Evolutionary conservation across 352 stramenopile genomes (phyloP), one percentile per base, ranked within the genome.

Genomic region (Pythium phragmiticola): DNA sequence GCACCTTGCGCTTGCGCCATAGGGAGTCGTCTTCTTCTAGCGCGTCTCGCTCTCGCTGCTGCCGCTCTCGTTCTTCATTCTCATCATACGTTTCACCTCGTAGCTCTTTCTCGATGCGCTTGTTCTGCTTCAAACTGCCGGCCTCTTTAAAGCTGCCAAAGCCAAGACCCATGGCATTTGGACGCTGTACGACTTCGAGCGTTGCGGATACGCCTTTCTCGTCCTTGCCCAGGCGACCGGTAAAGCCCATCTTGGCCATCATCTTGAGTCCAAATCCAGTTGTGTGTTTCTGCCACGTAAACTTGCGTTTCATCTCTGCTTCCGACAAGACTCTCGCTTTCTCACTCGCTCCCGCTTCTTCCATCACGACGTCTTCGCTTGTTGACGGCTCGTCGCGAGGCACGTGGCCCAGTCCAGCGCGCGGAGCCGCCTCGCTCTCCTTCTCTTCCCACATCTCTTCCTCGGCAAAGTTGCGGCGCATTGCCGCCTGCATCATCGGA

Each of bases 241-340:
- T 90, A 66, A 98, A 99, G 45, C 96, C 96, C 93, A 99, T 98
- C 74, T 98, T 99, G 26, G 87, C 70, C 53, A 99, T 73, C 74
- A 99, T 90, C 73, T 98, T 98, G 60, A 94, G 88, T 12, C 95
- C 96, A 63, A 99, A 98, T 26, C 95, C 96, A 64, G 97, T 98
- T 16, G 95, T 98, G 76, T 99, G 96, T 72, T 98, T 98, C 79
- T 98, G 87, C 96, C 96, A 99, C 39, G 70, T 54, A 57, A 77
- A 87, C 41, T 72, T 82, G 53, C 68, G 58, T 60, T 68, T 63
- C 51, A 73, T 14, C 46, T 73, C 61, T 0, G 59, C 54, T 39
- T 72, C 62, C 17, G 53, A 47, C 51, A 64, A 46, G 33, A 59
- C 59, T 11, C 48, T 60, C 33, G 14, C 37, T 59, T 61, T 70